Conservation (phyloP, 2,329 filamentous ascomycete genomes). For the Penicillium occitanis region DNA sequence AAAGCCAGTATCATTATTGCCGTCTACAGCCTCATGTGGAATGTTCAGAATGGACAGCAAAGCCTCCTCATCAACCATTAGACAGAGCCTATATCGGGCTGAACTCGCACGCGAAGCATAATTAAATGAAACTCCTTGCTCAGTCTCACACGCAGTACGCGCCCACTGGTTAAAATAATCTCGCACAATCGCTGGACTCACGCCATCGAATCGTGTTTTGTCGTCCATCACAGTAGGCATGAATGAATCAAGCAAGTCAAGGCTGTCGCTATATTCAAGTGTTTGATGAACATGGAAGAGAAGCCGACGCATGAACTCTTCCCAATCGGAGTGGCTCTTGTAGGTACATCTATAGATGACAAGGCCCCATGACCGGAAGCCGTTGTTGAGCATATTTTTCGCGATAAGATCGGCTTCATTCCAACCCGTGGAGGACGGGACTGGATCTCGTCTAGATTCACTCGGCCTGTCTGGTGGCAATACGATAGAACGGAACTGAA, state of each 20-base stretch:
- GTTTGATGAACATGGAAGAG: background rate
- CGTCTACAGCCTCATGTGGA: background rate
- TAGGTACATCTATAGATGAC: slow-evolving; percentile 1
- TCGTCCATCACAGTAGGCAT: background rate
- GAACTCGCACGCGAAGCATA: background rate
- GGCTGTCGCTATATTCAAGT: background rate
- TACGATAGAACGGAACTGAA: background rate
- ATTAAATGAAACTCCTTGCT: background rate
- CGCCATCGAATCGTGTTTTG: background rate
- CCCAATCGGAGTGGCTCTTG: background rate
- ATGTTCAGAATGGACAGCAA: background rate
- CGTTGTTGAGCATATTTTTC: background rate
- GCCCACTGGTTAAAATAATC: slow-evolving; percentile 10
- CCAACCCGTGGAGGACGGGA: background rate
- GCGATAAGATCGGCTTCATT: background rate
- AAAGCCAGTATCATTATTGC: background rate
- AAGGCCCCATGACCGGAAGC: background rate
- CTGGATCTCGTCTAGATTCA: background rate
- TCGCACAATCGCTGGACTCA: background rate
- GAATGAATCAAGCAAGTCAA: background rate
- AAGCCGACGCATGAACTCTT: background rate
- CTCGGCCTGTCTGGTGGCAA: background rate
- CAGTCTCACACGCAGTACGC: background rate
- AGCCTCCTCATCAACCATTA: background rate
- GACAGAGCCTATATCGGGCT: background rate